phyloP scores from a whole-genome alignment of 805 yeast genomes.

The Ogataea glucozyma region DNA sequence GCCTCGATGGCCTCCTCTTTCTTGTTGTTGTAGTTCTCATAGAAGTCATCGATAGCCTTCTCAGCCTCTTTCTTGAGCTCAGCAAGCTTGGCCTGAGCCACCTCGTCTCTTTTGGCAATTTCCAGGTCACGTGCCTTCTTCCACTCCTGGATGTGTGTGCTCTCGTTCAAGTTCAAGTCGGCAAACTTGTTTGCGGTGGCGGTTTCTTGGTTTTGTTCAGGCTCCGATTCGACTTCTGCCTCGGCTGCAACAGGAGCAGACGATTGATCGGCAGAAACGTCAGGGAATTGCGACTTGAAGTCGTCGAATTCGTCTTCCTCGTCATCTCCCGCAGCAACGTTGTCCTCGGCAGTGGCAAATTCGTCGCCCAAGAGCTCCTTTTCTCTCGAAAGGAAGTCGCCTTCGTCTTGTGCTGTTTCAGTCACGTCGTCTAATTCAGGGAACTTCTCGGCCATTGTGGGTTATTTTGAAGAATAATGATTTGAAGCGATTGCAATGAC shows the following conservation, averaged over 20 bases:
- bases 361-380: slow-evolving; percentile 69
- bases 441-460: slow-evolving; percentile 68
- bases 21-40: slow-evolving; percentile 85
- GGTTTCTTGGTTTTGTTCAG: slow-evolving; percentile 17
- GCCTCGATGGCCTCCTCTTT: slow-evolving; percentile 67
- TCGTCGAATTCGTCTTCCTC: slow-evolving; percentile 52
- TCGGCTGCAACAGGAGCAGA: slow-evolving; percentile 16
- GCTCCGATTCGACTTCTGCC: slow-evolving; percentile 5
- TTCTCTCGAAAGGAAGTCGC: slow-evolving; percentile 68
- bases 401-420: slow-evolving; percentile 35
- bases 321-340: slow-evolving; percentile 45
- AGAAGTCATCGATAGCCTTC: slow-evolving; percentile 85
- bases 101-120: slow-evolving; percentile 75
- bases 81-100: slow-evolving; percentile 59
- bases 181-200: slow-evolving; percentile 44
- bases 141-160: slow-evolving; percentile 75
- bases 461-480: too few relatives aligned
- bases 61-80: slow-evolving; percentile 76
- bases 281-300: slow-evolving; percentile 67
- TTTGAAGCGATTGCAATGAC: too few relatives aligned
- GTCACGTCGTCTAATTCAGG: slow-evolving; percentile 62
- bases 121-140: slow-evolving; percentile 76
- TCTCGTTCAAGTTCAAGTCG: slow-evolving; percentile 44
- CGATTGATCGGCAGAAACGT: slow-evolving; percentile 38
- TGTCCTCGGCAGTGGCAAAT: slow-evolving; percentile 65